Evolutionary conservation across 169 alveolate genomes (phyloP).

Genomic region (Cystoisospora suis): DNA sequence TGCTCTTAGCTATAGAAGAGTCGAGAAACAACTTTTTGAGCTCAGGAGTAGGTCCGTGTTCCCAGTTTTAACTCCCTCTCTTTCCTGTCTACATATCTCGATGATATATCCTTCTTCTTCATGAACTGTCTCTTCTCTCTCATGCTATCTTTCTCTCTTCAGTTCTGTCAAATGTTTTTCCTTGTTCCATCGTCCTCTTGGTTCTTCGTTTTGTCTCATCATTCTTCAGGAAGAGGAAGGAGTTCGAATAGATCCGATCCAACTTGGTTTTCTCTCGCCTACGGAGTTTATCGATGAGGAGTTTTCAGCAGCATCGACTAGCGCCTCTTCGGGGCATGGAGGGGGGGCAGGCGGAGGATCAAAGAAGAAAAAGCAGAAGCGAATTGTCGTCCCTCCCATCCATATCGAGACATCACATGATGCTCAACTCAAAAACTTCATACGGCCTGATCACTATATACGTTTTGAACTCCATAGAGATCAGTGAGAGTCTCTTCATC

Average conservation of each 20-base stretch:
- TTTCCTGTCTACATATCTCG: no score
- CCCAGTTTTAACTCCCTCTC: no score
- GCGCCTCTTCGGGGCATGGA: neutral
- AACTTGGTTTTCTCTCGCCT: conserved; percentile 45
- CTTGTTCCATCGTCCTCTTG: no score
- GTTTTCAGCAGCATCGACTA: neutral
- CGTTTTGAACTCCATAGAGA: conserved; percentile 33
- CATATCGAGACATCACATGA: conserved; percentile 23
- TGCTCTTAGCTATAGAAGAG: no score
- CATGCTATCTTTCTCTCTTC: no score
- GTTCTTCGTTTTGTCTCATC: neutral
- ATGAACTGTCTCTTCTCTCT: no score
- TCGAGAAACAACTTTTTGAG: no score
- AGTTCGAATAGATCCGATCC: conserved; percentile 36
- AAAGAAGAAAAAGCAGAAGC: conserved; percentile 9
- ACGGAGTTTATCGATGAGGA: conserved; percentile 34
- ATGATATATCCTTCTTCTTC: no score
- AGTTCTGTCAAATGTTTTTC: no score
- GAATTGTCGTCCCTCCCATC: conserved; percentile 52
- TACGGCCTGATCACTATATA: conserved; percentile 43
- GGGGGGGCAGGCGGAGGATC: conserved; percentile 15
- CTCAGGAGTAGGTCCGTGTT: no score
- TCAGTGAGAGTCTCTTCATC: conserved; percentile 29
- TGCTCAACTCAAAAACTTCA: neutral
- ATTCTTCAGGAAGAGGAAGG: conserved; percentile 52